phyloP scores from a whole-genome alignment of 1,139 yeast genomes.

The Yamadazyma kanchanaburiensis region DNA sequence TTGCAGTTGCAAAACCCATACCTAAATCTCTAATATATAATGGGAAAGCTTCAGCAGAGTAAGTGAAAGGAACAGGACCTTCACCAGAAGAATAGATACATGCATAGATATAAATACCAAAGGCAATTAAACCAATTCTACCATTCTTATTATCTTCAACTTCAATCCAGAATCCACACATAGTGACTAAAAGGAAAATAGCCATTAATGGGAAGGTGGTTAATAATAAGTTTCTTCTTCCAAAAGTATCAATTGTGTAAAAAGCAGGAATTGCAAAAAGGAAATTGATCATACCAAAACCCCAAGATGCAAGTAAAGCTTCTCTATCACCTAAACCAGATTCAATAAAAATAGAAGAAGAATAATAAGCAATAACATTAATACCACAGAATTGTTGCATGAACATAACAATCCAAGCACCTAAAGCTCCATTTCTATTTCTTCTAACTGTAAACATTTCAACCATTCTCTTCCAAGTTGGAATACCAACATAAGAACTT shows the following conservation, averaged over 20 bases:
- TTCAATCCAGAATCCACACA: slow-evolving; percentile 71
- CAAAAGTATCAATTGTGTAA: slow-evolving; percentile 75
- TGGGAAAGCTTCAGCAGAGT: slow-evolving; percentile 83
- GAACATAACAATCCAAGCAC: slow-evolving; percentile 80
- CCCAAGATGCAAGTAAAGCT: slow-evolving; percentile 79
- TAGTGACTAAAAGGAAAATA: slow-evolving; percentile 63
- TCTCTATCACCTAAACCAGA: slow-evolving; percentile 61
- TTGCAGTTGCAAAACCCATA: slow-evolving; percentile 81
- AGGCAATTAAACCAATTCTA: slow-evolving; percentile 60
- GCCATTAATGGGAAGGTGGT: slow-evolving; percentile 76
- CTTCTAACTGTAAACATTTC: slow-evolving; percentile 69
- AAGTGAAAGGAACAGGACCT: slow-evolving; percentile 90
- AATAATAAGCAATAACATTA: slow-evolving; percentile 82
- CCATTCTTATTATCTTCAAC: slow-evolving; percentile 39
- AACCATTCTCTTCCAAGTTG: slow-evolving; percentile 48
- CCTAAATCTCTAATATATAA: slow-evolving; percentile 82
- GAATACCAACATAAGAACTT: slow-evolving; percentile 48
- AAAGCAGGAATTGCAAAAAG: slow-evolving; percentile 83
- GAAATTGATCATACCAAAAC: slow-evolving; percentile 80
- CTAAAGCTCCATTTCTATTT: slow-evolving; percentile 79
- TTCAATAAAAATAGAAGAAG: slow-evolving; percentile 67
- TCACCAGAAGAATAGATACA: slow-evolving; percentile 80
- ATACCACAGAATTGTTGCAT: slow-evolving; percentile 94
- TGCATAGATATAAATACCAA: slow-evolving; percentile 73
- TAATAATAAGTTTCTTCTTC: slow-evolving; percentile 69